These are phyloP conservation scores for Phytopythium kandeliae DNA, from an alignment of 352 stramenopile genomes.

Conservation along the genomic window DNA sequence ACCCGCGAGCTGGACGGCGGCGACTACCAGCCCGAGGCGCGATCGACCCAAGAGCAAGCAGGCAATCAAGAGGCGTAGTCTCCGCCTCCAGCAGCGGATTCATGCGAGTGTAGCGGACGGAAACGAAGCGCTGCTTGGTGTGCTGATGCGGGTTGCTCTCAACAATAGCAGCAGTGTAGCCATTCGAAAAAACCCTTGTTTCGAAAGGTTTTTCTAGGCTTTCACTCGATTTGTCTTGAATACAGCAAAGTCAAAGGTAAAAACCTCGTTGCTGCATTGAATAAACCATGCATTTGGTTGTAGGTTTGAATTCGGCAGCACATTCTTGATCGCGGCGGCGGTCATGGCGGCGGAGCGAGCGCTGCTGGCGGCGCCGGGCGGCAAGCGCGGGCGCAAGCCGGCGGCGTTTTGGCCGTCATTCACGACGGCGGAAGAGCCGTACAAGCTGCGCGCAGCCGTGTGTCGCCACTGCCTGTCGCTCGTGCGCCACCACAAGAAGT, in stretches of 20 bases:
- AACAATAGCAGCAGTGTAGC: neutral
- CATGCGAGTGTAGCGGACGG: no score
- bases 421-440: constrained; percentile 34
- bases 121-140: no score
- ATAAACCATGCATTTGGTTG: neutral
- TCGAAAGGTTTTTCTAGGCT: no score
- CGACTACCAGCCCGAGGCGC: constrained; percentile 24
- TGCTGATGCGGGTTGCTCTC: neutral
- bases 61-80: no score
- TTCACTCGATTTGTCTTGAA: no score
- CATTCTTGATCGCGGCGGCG: no score
- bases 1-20: constrained; percentile 66
- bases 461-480: constrained; percentile 46
- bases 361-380: neutral
- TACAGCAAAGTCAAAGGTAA: no score
- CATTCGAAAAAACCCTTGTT: neutral
- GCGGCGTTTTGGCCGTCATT: constrained; percentile 53
- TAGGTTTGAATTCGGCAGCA: neutral
- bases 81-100: no score
- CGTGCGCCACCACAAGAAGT: constrained; percentile 58
- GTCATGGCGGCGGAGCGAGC: neutral
- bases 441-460: constrained; percentile 30
- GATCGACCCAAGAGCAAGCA: no score
- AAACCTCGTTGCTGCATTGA: neutral
- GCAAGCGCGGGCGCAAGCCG: constrained; percentile 30